Evolutionary conservation across 2,329 filamentous ascomycete species (phyloP).

Genomic region (Colletotrichum sp.): DNA sequence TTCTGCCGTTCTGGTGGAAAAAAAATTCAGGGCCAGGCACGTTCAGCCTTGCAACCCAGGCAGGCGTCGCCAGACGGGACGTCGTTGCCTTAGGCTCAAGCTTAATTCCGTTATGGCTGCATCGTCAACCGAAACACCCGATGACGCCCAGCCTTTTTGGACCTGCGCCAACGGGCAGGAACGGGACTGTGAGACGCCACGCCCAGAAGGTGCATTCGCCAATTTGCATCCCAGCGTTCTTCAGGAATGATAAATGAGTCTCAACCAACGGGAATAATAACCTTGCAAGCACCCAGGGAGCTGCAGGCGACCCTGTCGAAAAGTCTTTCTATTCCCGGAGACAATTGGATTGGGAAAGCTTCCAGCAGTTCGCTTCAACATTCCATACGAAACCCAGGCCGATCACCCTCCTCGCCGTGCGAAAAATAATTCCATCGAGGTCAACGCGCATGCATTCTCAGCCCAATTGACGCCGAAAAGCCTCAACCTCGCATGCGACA

Average conservation of each 20-base stretch:
- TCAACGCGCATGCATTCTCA: not conserved
- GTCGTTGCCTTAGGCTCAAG: slow-evolving; percentile 20
- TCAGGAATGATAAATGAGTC: not conserved
- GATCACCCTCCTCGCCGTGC: not conserved
- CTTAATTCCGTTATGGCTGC: slow-evolving; percentile 16
- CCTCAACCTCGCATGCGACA: not conserved
- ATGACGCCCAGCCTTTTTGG: not conserved
- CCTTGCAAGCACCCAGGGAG: not conserved
- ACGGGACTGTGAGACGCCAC: slow-evolving; percentile 15
- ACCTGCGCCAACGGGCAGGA: slow-evolving; percentile 4
- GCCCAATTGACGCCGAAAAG: not conserved
- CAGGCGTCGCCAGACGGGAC: not conserved
- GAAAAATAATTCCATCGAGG: not conserved
- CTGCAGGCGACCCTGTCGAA: not conserved
- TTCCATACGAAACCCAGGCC: not conserved
- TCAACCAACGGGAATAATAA: not conserved
- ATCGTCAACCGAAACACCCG: slow-evolving; percentile 17
- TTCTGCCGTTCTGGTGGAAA: not conserved
- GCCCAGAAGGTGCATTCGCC: not conserved
- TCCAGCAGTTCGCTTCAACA: not conserved
- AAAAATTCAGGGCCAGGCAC: not conserved
- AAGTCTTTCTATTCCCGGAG: not conserved
- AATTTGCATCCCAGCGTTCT: not conserved
- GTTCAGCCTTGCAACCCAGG: not conserved
- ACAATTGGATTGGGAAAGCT: not conserved